Conservation (phyloP, 208 protist species). For the Vickermania ingenoplastis region DNA sequence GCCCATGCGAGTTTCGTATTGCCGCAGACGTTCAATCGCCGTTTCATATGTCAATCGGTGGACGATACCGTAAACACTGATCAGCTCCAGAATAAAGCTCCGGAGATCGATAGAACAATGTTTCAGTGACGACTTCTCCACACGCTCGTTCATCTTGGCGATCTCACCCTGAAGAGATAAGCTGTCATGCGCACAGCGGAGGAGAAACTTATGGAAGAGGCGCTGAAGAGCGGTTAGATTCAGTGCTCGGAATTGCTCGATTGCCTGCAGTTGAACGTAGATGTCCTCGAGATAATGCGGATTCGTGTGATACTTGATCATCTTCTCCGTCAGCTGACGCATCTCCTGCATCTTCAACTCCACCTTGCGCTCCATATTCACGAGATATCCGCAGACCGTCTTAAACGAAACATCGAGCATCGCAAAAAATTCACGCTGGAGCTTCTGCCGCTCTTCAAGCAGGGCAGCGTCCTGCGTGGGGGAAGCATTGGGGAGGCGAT, state of each 20-base stretch:
- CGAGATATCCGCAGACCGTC: conserved; percentile 49
- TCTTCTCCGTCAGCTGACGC: conserved; percentile 36
- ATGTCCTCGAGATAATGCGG: conserved; percentile 49
- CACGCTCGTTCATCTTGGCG: conserved; percentile 33
- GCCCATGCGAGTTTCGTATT: conserved; percentile 37
- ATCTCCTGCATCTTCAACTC: conserved; percentile 25
- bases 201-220: conserved; percentile 72
- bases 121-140: conserved; percentile 33
- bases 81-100: conserved; percentile 40
- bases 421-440: conserved; percentile 56
- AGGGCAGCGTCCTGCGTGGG: conserved; percentile 18
- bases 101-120: conserved; percentile 52
- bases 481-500: too few relatives aligned
- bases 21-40: conserved; percentile 25
- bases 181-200: conserved; percentile 65
- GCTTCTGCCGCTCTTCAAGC: conserved; percentile 13
- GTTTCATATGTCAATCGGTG: conserved; percentile 58
- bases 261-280: conserved; percentile 51
- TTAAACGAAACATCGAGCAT: conserved; percentile 42
- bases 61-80: conserved; percentile 71
- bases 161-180: conserved; percentile 52
- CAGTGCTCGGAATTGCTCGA: conserved; percentile 57
- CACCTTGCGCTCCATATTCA: conserved; percentile 35
- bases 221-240: conserved; percentile 70
- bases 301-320: conserved; percentile 29